Conservation (phyloP, 805 yeast genomes). For the Suhomyces vadensis region DNA sequence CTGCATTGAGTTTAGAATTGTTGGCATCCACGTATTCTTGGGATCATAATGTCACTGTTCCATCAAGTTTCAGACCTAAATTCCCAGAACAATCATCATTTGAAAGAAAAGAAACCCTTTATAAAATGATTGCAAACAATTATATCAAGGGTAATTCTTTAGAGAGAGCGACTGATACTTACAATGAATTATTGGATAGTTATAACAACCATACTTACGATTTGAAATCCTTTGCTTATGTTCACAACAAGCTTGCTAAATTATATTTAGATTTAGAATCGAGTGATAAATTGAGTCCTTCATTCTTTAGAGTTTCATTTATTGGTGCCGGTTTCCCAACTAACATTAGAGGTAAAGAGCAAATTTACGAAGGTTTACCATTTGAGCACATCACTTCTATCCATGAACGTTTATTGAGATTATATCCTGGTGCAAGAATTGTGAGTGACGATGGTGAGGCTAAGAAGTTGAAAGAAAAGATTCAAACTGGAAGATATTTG, state of each 20-base stretch:
- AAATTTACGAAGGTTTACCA: conserved; percentile 82
- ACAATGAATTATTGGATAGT: conserved; percentile 73
- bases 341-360: conserved; percentile 71
- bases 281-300: conserved; percentile 71
- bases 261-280: conserved; percentile 67
- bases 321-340: conserved; percentile 85
- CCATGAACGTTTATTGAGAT: conserved; percentile 68
- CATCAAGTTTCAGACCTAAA: conserved; percentile 61
- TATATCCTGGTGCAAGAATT: conserved; percentile 81
- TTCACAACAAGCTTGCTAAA: conserved; percentile 64
- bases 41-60: conserved; percentile 59
- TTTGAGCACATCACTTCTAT: conserved; percentile 86
- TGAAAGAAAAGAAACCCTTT: conserved; percentile 73
- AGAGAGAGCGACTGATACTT: conserved; percentile 78
- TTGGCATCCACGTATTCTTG: conserved; percentile 76
- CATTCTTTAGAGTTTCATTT: conserved; percentile 76
- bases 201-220: conserved; percentile 75
- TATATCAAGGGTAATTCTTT: conserved; percentile 69
- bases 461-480: conserved; percentile 44
- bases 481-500: conserved; percentile 71
- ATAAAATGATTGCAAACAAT: conserved; percentile 67
- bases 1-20: conserved; percentile 76
- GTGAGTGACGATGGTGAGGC: conserved; percentile 63
- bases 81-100: conserved; percentile 82
- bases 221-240: conserved; percentile 70